A percentile compares a stretch with the other conserved stretches of the same genome.
phyloP scores from a whole-genome alignment of 306 rosid species.

The Lotus japonicus region DNA sequence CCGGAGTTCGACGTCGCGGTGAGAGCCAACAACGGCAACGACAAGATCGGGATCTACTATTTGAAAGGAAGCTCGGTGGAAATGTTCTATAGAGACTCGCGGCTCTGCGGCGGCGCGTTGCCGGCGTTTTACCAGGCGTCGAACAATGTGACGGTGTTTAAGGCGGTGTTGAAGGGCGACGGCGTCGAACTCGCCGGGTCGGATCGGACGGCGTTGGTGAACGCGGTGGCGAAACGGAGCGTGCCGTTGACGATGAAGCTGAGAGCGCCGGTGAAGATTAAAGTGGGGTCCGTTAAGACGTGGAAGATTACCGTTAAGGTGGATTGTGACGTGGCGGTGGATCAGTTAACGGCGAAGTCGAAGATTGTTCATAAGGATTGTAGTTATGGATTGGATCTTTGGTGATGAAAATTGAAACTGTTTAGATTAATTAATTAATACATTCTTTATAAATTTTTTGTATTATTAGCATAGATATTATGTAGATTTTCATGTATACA shows the following conservation, averaged over 20 bases:
- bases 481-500: not conserved
- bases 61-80: conserved; percentile 35
- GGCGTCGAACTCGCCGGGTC: conserved; percentile 25
- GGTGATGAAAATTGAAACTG: not conserved
- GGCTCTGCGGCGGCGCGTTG: conserved; percentile 42
- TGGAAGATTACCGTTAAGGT: conserved; percentile 56
- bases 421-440: not conserved
- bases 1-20: conserved; percentile 45
- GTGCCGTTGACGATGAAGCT: conserved; percentile 46
- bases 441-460: not conserved
- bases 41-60: conserved; percentile 62
- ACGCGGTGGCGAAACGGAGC: conserved; percentile 26
- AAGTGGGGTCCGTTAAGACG: conserved; percentile 48
- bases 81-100: conserved; percentile 26
- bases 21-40: conserved; percentile 48
- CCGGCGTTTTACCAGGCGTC: conserved; percentile 70
- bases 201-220: conserved; percentile 16
- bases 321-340: conserved; percentile 46
- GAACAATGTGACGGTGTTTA: conserved; percentile 51
- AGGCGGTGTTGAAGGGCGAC: conserved; percentile 38
- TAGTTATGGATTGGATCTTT: conserved; percentile 27
- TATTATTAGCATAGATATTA: not conserved
- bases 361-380: conserved; percentile 40
- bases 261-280: conserved; percentile 44
- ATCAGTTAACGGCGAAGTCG: conserved; percentile 43